Conservation (phyloP, 1,284 basidiomycete species). For the Boletellus sp. region DNA sequence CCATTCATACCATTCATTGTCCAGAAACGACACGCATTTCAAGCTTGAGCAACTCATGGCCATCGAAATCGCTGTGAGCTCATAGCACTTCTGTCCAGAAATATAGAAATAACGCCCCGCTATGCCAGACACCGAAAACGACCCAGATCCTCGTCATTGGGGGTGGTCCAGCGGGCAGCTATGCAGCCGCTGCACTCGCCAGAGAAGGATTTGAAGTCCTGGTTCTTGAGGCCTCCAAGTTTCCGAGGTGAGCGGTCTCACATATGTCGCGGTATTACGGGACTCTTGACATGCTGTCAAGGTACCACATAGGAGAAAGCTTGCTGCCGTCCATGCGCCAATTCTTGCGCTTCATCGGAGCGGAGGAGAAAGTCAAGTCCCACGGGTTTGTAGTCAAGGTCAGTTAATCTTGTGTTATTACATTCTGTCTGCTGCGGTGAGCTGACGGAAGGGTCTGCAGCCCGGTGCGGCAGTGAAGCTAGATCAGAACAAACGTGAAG, state of each 20-base stretch:
- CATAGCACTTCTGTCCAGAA: neutral
- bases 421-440: neutral
- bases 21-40: too few relatives aligned
- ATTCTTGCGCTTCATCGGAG: slow-evolving; percentile 1
- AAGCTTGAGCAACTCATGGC: too few relatives aligned
- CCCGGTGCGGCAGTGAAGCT: slow-evolving; percentile 35
- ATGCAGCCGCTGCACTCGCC: neutral
- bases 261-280: too few relatives aligned
- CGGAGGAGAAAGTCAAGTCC: neutral
- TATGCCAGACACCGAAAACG: neutral
- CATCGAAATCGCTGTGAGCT: neutral
- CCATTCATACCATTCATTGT: too few relatives aligned
- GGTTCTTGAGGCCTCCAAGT: slow-evolving; percentile 2
- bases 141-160: slow-evolving; percentile 1
- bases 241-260: neutral
- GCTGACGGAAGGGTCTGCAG: neutral
- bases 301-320: slow-evolving; percentile 5
- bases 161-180: slow-evolving; percentile 2
- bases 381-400: neutral
- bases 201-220: slow-evolving; percentile 1
- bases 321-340: neutral
- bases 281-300: neutral
- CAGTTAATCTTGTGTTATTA: neutral
- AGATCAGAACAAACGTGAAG: slow-evolving; percentile 34
- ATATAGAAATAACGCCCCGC: neutral